These are phyloP conservation scores for Knoxdaviesia capensis DNA, from an alignment of 2,329 filamentous ascomycete species.

Conservation along the genomic window DNA sequence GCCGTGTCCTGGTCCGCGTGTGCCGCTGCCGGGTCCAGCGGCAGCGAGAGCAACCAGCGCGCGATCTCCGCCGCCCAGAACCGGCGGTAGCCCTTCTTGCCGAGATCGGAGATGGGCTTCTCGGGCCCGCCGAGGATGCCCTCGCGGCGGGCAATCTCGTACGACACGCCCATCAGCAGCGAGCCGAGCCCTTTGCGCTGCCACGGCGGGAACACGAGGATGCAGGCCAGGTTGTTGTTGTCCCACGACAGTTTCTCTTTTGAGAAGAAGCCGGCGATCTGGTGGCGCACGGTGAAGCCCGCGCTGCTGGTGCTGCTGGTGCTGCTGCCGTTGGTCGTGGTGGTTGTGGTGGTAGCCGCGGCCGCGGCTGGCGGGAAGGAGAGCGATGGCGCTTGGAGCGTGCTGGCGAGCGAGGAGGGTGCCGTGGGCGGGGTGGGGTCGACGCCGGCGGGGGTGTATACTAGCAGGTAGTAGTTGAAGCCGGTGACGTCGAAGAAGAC, in stretches of 20 bases:
- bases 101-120: constrained; percentile 76
- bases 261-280: constrained; percentile 88
- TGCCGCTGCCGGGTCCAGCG: constrained; percentile 7
- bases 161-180: constrained; percentile 79
- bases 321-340: background rate
- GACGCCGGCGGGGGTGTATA: constrained; percentile 37
- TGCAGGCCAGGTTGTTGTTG: constrained; percentile 92
- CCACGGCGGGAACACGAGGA: constrained; percentile 88
- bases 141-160: constrained; percentile 74
- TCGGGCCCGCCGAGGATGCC: constrained; percentile 77
- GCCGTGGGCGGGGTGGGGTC: constrained; percentile 3
- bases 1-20: constrained; percentile 8
- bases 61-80: constrained; percentile 79
- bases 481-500: constrained; percentile 93
- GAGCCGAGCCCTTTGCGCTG: constrained; percentile 77
- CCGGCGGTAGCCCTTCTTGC: constrained; percentile 59
- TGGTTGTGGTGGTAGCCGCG: background rate
- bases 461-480: constrained; percentile 87
- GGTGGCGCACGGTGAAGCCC: constrained; percentile 8
- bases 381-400: background rate
- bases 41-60: constrained; percentile 37
- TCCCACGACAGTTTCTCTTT: constrained; percentile 99
- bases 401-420: constrained; percentile 2
- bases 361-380: constrained; percentile 2
- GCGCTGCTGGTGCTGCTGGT: no score